These are phyloP conservation scores for Themeda triandra DNA, from an alignment of 176 grass and related monocot species.

Conservation along the genomic window DNA sequence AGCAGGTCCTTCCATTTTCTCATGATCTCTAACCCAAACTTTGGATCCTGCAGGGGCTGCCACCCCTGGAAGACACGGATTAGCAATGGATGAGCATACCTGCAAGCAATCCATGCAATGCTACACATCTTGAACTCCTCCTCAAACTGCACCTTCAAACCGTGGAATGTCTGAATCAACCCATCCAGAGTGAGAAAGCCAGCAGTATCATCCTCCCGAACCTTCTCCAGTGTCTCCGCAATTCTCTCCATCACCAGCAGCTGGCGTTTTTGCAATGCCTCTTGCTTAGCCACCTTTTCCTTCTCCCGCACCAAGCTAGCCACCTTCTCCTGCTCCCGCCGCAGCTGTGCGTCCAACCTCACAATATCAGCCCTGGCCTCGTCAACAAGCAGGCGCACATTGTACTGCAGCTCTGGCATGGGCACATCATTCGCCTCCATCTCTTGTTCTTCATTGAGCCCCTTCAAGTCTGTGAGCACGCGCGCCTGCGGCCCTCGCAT, in stretches of 20 bases:
- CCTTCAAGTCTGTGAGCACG: constrained; percentile 60
- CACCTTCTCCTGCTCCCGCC: constrained; percentile 60
- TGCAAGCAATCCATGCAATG: constrained; percentile 65
- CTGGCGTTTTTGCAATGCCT: constrained; percentile 51
- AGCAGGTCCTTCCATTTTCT: constrained; percentile 65
- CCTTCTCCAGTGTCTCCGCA: constrained; percentile 52
- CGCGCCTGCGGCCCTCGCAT: constrained; percentile 73
- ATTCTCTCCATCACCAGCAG: constrained; percentile 68
- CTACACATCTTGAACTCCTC: constrained; percentile 87
- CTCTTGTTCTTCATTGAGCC: constrained; percentile 61
- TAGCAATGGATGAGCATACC: constrained; percentile 58
- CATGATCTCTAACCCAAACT: constrained; percentile 67
- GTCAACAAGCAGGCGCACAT: constrained; percentile 69
- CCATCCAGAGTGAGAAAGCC: constrained; percentile 59
- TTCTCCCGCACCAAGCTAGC: constrained; percentile 62
- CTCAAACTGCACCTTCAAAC: constrained; percentile 45
- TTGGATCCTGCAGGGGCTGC: constrained; percentile 71
- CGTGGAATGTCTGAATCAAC: constrained; percentile 52
- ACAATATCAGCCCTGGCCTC: constrained; percentile 63
- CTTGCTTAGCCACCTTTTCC: constrained; percentile 59
- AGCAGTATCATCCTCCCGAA: constrained; percentile 44
- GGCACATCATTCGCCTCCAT: constrained; percentile 71
- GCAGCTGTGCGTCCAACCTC: constrained; percentile 58
- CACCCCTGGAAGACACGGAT: constrained; percentile 74
- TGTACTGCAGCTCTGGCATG: constrained; percentile 78